phyloP scores from a whole-genome alignment of 352 stramenopile genomes.

The Pythium brassicae region DNA sequence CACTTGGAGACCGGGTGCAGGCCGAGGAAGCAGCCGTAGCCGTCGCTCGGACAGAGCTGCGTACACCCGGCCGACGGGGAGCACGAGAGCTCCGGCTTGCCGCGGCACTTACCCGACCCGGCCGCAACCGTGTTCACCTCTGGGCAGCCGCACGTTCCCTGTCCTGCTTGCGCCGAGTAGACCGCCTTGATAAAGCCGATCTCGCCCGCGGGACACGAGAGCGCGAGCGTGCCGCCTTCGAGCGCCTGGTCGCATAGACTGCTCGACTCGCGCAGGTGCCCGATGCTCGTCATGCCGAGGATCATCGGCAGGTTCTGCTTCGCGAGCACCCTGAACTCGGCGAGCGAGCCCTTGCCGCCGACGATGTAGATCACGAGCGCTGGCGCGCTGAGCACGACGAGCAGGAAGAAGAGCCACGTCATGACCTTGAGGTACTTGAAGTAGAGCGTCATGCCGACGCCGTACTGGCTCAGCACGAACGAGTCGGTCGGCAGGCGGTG shows the following conservation, averaged over 20 bases:
- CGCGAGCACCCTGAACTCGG: slow-evolving; percentile 55
- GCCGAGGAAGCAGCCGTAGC: slow-evolving; percentile 62
- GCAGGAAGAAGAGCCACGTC: slow-evolving; percentile 76
- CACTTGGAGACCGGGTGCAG: slow-evolving; percentile 56
- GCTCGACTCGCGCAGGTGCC: slow-evolving; percentile 63
- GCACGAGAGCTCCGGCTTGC: slow-evolving; percentile 20
- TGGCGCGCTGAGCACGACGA: slow-evolving; percentile 60
- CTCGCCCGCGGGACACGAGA: slow-evolving; percentile 62
- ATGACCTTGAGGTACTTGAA: slow-evolving; percentile 89
- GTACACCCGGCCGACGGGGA: slow-evolving; percentile 13
- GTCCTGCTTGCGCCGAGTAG: slow-evolving; percentile 57
- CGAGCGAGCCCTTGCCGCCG: slow-evolving; percentile 45
- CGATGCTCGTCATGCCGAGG: slow-evolving; percentile 78
- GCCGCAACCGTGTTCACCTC: slow-evolving; percentile 63
- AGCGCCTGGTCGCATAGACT: slow-evolving; percentile 66
- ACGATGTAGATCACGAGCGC: slow-evolving; percentile 62
- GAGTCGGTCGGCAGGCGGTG: slow-evolving; percentile 72
- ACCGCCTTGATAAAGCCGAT: slow-evolving; percentile 77
- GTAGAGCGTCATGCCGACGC: slow-evolving; percentile 72
- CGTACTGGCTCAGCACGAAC: slow-evolving; percentile 70
- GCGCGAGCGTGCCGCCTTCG: slow-evolving; percentile 38
- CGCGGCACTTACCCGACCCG: slow-evolving; percentile 46
- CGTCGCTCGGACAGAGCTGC: slow-evolving; percentile 35
- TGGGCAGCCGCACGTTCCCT: slow-evolving; percentile 64
- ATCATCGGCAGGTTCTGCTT: slow-evolving; percentile 65